These are phyloP conservation scores for Globisporangium carolinianum DNA, from an alignment of 352 stramenopile species.

Conservation along the genomic window DNA sequence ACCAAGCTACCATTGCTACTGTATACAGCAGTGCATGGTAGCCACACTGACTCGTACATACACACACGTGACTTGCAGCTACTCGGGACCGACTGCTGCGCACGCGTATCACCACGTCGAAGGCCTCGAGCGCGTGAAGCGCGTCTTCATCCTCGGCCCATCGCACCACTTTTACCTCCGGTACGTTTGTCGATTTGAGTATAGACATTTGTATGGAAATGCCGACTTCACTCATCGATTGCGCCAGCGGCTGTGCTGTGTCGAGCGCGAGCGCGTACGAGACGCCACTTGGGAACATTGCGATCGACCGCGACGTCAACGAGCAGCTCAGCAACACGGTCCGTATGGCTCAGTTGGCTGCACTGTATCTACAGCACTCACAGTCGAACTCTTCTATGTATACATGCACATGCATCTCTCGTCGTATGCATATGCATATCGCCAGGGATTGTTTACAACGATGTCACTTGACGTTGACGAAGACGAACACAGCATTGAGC, in stretches of 20 bases:
- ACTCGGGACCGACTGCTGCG: slow-evolving; percentile 92
- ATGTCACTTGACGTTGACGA: slow-evolving; percentile 90
- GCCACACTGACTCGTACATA: background rate
- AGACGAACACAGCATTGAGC: slow-evolving; percentile 95
- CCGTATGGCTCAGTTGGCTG: background rate
- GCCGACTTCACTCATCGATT: background rate
- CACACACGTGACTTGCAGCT: slow-evolving; percentile 33
- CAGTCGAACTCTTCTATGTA: background rate
- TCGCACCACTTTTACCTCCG: slow-evolving; percentile 95
- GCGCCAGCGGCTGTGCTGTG: slow-evolving; percentile 65
- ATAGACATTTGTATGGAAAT: too few species aligned
- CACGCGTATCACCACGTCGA: slow-evolving; percentile 90
- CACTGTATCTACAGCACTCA: background rate
- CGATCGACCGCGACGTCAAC: slow-evolving; percentile 88
- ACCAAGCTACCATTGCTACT: background rate
- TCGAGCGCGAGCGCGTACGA: slow-evolving; percentile 85
- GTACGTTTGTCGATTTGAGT: slow-evolving; percentile 25
- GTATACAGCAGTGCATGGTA: background rate
- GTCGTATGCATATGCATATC: background rate
- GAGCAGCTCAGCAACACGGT: slow-evolving; percentile 83
- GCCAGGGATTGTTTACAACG: slow-evolving; percentile 61
- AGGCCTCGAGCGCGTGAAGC: slow-evolving; percentile 57
- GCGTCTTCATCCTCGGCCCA: slow-evolving; percentile 91
- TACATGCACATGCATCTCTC: too few species aligned
- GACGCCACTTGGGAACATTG: slow-evolving; percentile 92